Evolutionary conservation across 1,284 basidiomycete genomes (phyloP), one percentile per base, ranked within the genome.

Genomic region (Ganoderma multipileum): DNA sequence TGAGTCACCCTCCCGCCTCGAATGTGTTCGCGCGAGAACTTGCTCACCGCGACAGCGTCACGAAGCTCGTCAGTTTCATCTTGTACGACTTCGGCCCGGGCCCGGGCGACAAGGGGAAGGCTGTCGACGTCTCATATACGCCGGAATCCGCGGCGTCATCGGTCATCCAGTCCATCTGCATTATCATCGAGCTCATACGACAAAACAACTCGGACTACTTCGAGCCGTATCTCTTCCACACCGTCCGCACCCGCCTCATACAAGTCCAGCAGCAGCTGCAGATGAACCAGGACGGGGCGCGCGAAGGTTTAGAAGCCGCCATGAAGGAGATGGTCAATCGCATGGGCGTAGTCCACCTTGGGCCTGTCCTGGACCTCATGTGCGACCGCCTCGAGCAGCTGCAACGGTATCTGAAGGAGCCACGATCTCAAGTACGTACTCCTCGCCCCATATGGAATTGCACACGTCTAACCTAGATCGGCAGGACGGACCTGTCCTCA

Each of bases 161-260:
- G 0, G 89, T 99, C 58, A 88, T 94, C 39, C 91, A 96, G 70
- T 93, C 95, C 33, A 94, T 97, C 73, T 93, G 93, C 63, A 90
- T 99, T 75, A 87, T 99, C 72, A 94, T 98, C 75, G 98, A 99
- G 80, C 87, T 99, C 47, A 99, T 99, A 74, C 89, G 98, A 66
- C 97, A 99, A 80, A 99, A 99, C 82, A 99, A 99, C 81, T 97
- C 96, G 64, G 97, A 99, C 80, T 98, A 97, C 79, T 97, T 98
- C 77, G 98, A 99, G 82, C 97, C 97, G 18, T 98, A 97, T 80
- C 87, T 99, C n/a, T 98, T 98, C 83, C 96, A 98, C 79, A 96
- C 95, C 1, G 83, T 98, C 55, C 91, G 96, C 61, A 96, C 97
- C 78, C 89, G 95, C 60, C 87, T 98, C 38, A 96, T 98, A 72